Conservation (phyloP, 345 rosid genomes). For the Populus simonii region DNA sequence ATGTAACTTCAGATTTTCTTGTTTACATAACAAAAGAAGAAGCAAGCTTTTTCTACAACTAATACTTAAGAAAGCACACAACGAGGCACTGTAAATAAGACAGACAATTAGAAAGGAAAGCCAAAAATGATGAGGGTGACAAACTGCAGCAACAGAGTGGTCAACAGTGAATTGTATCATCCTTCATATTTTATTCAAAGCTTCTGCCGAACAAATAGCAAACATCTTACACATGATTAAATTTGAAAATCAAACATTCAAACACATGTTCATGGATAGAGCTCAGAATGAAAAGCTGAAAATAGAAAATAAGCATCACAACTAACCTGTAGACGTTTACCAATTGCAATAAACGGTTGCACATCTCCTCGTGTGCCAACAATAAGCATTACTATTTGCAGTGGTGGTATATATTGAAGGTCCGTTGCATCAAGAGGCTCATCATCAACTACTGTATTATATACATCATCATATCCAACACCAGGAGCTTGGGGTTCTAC, state of each 20-base stretch:
- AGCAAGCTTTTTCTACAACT: not conserved
- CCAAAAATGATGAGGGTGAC: not conserved
- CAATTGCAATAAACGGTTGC: conserved; percentile 65
- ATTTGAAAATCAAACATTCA: not conserved
- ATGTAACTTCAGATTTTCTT: not conserved
- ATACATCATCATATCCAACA: conserved; percentile 29
- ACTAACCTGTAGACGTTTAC: conserved; percentile 63
- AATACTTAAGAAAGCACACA: not conserved
- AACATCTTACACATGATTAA: not conserved
- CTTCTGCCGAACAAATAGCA: not conserved
- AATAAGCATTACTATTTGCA: conserved; percentile 48
- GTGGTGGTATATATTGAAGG: conserved; percentile 60
- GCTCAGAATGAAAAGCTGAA: not conserved
- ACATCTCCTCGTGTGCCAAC: conserved; percentile 63
- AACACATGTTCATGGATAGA: not conserved
- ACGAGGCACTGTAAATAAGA: not conserved
- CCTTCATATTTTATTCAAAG: not conserved
- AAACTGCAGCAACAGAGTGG: not conserved
- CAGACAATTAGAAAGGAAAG: not conserved
- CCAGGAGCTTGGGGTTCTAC: conserved; percentile 51
- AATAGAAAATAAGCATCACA: conserved; percentile 49
- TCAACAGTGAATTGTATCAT: not conserved
- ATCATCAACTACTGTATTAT: conserved; percentile 41
- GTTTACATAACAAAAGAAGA: conserved; percentile 2
- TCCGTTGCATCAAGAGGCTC: conserved; percentile 69